These are phyloP conservation scores for Penicillium canescens DNA, from an alignment of 495 filamentous ascomycete genomes.

Conservation along the genomic window DNA sequence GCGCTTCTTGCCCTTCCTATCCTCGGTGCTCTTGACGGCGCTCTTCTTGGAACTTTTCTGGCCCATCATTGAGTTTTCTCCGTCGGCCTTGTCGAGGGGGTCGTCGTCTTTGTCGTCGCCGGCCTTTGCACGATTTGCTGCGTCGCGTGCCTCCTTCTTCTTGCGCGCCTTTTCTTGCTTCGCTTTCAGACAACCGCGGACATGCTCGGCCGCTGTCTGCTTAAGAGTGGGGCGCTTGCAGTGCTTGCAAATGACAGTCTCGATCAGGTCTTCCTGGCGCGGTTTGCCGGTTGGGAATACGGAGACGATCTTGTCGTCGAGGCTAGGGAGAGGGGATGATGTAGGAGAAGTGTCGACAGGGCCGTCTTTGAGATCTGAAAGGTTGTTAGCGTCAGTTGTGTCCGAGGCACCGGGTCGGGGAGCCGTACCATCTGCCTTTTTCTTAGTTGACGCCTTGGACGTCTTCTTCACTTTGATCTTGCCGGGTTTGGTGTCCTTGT, in stretches of 20 bases:
- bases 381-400: not conserved
- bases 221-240: constrained; percentile 76
- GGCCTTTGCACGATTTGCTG: constrained; percentile 61
- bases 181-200: constrained; percentile 67
- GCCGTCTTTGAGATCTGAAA: constrained; percentile 28
- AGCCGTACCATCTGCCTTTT: constrained; percentile 50
- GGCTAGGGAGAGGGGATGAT: constrained; percentile 65
- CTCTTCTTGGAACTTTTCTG: constrained; percentile 73
- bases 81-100: constrained; percentile 38
- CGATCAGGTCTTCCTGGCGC: constrained; percentile 61
- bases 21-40: constrained; percentile 61
- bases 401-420: not conserved
- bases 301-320: constrained; percentile 66
- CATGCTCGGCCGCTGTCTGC: constrained; percentile 61
- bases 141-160: constrained; percentile 71
- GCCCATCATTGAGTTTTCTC: constrained; percentile 42
- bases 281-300: constrained; percentile 75
- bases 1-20: constrained; percentile 85
- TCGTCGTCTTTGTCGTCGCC: constrained; percentile 65
- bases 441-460: constrained; percentile 53
- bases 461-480: constrained; percentile 71
- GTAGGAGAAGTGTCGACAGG: constrained; percentile 37
- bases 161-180: constrained; percentile 81
- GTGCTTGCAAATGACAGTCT: constrained; percentile 74
- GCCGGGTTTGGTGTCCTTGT: constrained; percentile 63